Conservation (phyloP, 176 grass and related monocot genomes). For the Oropetium thomaeum region DNA sequence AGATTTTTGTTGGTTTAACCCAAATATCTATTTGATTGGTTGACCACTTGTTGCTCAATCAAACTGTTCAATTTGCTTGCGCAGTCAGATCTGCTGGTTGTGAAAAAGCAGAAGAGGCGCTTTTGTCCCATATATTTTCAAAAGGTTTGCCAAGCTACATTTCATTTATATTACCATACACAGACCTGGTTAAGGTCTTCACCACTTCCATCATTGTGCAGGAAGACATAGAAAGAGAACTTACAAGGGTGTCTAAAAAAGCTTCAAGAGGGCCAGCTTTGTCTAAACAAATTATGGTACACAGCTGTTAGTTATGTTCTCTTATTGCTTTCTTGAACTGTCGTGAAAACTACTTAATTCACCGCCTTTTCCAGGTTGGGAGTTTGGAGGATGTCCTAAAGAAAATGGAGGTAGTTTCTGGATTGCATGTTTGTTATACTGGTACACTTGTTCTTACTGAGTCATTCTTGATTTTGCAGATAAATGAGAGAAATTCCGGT, state of each 20-base stretch:
- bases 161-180: background rate
- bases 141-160: constrained; percentile 51
- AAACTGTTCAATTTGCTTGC: constrained; percentile 33
- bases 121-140: constrained; percentile 97
- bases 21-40: constrained; percentile 7
- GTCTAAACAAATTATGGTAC: constrained; percentile 85
- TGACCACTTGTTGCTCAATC: background rate
- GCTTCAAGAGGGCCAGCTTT: constrained; percentile 59
- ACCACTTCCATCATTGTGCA: constrained; percentile 16
- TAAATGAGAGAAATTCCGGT: constrained; percentile 84
- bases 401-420: constrained; percentile 86
- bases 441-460: background rate
- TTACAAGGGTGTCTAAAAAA: constrained; percentile 50
- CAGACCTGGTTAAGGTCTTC: constrained; percentile 12
- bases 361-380: constrained; percentile 58
- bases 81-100: constrained; percentile 87
- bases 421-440: background rate
- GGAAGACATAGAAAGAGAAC: constrained; percentile 99
- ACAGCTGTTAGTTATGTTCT: constrained; percentile 3
- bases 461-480: constrained; percentile 40
- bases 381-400: constrained; percentile 94
- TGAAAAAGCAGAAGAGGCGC: constrained; percentile 91
- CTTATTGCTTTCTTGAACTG: background rate
- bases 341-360: constrained; percentile 2
- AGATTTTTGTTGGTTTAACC: constrained; percentile 4